These are phyloP conservation scores for Camellia japonica DNA, from an alignment of 148 eudicot genomes.

Conservation along the genomic window DNA sequence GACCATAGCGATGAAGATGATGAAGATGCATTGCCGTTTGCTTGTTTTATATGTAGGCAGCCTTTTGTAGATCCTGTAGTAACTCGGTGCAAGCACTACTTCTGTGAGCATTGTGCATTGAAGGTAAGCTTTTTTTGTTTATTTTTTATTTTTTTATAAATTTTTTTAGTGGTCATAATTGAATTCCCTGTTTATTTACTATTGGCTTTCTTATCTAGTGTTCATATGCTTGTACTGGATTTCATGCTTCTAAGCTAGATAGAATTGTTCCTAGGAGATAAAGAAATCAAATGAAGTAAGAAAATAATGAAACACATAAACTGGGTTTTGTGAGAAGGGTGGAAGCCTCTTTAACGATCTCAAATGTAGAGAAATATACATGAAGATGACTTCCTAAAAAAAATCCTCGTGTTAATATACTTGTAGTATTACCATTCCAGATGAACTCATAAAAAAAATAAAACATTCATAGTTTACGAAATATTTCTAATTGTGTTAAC, in stretches of 20 bases:
- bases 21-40: conserved; percentile 74
- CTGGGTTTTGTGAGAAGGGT: neutral
- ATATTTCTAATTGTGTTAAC: too few relatives aligned
- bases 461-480: too few relatives aligned
- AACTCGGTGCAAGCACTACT: conserved; percentile 91
- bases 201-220: neutral
- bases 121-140: conserved; percentile 60
- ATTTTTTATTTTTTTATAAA: neutral
- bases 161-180: neutral
- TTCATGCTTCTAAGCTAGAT: neutral
- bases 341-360: neutral
- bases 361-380: neutral
- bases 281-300: neutral
- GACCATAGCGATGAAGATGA: conserved; percentile 56
- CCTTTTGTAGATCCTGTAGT: conserved; percentile 88
- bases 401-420: neutral
- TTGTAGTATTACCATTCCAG: neutral
- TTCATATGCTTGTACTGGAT: neutral
- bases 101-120: conserved; percentile 89
- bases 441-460: too few relatives aligned
- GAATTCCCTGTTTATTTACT: neutral
- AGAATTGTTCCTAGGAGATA: neutral
- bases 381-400: neutral
- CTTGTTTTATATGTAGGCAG: conserved; percentile 75
- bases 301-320: neutral